These are phyloP conservation scores for Kodamaea laetipori DNA, from an alignment of 805 yeast genomes.

Conservation along the genomic window DNA sequence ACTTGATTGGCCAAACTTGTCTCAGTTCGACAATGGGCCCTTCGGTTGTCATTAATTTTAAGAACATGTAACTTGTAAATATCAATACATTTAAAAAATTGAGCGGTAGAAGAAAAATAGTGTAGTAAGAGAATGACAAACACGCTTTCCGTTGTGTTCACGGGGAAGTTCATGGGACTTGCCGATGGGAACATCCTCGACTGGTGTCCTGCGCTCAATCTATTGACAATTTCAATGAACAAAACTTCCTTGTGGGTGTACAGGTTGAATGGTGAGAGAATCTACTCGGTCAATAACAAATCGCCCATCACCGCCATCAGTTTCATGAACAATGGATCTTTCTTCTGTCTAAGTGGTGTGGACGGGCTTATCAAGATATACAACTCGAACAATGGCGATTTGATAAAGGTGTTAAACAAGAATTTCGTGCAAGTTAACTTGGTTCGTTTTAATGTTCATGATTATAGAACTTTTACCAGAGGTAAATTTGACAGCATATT, in stretches of 20 bases:
- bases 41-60: conserved; percentile 61
- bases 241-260: conserved; percentile 50
- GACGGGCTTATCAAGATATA: conserved; percentile 47
- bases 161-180: conserved; percentile 22
- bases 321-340: conserved; percentile 40
- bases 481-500: conserved; percentile 25
- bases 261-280: conserved; percentile 54
- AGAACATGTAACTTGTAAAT: conserved; percentile 16
- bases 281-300: conserved; percentile 48
- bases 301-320: conserved; percentile 33
- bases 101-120: neutral
- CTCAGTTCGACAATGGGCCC: conserved; percentile 79
- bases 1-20: conserved; percentile 66
- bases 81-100: neutral
- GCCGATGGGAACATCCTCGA: conserved; percentile 42
- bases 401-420: conserved; percentile 26
- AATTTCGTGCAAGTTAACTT: conserved; percentile 22
- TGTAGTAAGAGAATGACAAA: no score
- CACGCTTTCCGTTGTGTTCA: conserved; percentile 1
- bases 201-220: conserved; percentile 57
- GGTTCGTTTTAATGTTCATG: conserved; percentile 22
- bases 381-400: conserved; percentile 49
- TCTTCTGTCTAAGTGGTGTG: conserved; percentile 46
- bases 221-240: conserved; percentile 55
- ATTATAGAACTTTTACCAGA: neutral